A percentile compares a stretch with the other conserved stretches of the same genome.
These are phyloP conservation scores for Dichotomocladium elegans DNA, from an alignment of 371 early-diverging fungal genomes.

Conservation along the genomic window DNA sequence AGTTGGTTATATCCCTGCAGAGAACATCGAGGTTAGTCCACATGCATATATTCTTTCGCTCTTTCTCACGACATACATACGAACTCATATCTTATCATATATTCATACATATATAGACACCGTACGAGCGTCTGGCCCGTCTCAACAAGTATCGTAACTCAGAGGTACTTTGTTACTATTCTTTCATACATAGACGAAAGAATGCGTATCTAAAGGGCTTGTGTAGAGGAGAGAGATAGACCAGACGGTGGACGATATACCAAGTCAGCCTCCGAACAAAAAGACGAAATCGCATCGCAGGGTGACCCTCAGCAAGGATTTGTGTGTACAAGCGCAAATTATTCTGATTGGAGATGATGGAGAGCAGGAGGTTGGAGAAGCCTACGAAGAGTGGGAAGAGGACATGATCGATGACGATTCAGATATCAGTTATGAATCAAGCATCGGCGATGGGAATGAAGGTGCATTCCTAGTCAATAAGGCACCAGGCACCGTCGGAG, in stretches of 20 bases:
- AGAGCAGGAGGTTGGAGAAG: constrained; percentile 23
- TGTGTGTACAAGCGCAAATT: constrained; percentile 19
- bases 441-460: background rate
- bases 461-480: background rate
- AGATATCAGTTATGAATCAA: too few species aligned
- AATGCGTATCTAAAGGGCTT: too few species aligned
- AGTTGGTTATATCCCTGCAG: constrained; percentile 96
- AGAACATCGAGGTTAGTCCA: constrained; percentile 91
- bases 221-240: constrained; percentile 32
- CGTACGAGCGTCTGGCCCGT: constrained; percentile 85
- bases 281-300: constrained; percentile 2
- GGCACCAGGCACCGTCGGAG: background rate
- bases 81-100: too few species aligned
- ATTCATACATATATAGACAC: constrained; percentile 59
- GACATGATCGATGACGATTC: constrained; percentile 19
- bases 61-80: too few species aligned
- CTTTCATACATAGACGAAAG: too few species aligned
- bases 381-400: constrained; percentile 38
- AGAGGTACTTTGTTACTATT: too few species aligned
- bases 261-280: background rate
- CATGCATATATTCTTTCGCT: too few species aligned
- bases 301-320: constrained; percentile 16
- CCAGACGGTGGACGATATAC: constrained; percentile 24
- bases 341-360: constrained; percentile 25
- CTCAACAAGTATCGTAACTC: constrained; percentile 86